phyloP scores from a whole-genome alignment of 2,329 filamentous ascomycete genomes.

The Phoma sp. region DNA sequence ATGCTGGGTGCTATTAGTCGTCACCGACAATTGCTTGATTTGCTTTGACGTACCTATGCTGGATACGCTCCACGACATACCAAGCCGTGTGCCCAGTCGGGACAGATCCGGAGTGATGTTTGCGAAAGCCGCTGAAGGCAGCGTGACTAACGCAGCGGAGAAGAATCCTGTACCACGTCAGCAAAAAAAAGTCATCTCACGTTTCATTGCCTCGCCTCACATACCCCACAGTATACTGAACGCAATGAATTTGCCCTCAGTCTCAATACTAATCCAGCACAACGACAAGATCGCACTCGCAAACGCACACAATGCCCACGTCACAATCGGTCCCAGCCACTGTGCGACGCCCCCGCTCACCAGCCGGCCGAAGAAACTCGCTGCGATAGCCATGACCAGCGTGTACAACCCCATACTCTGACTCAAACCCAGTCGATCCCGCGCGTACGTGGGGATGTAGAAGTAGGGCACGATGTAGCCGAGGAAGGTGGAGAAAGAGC shows the following conservation, averaged over 20 bases:
- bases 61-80: slow-evolving; percentile 47
- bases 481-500: slow-evolving; percentile 43
- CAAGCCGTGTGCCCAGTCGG: slow-evolving; percentile 43
- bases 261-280: slow-evolving; percentile 42
- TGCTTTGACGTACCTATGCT: slow-evolving; percentile 22
- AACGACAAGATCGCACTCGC: slow-evolving; percentile 37
- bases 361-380: slow-evolving; percentile 45
- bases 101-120: slow-evolving; percentile 46
- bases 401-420: slow-evolving; percentile 41
- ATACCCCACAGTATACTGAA: slow-evolving; percentile 47
- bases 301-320: slow-evolving; percentile 41
- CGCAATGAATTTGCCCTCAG: slow-evolving; percentile 35
- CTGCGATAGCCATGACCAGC: slow-evolving; percentile 41
- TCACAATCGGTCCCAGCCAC: slow-evolving; percentile 40
- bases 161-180: slow-evolving; percentile 38
- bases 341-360: slow-evolving; percentile 39
- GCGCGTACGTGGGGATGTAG: slow-evolving; percentile 46
- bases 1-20: slow-evolving; percentile 19
- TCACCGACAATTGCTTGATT: too few species aligned
- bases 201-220: not conserved
- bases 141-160: slow-evolving; percentile 46
- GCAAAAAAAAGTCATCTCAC: not conserved
- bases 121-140: slow-evolving; percentile 46
- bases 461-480: slow-evolving; percentile 49
- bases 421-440: slow-evolving; percentile 36